These are phyloP conservation scores for Trichosporon sp. DNA, from an alignment of 1,284 basidiomycete genomes.

Conservation along the genomic window DNA sequence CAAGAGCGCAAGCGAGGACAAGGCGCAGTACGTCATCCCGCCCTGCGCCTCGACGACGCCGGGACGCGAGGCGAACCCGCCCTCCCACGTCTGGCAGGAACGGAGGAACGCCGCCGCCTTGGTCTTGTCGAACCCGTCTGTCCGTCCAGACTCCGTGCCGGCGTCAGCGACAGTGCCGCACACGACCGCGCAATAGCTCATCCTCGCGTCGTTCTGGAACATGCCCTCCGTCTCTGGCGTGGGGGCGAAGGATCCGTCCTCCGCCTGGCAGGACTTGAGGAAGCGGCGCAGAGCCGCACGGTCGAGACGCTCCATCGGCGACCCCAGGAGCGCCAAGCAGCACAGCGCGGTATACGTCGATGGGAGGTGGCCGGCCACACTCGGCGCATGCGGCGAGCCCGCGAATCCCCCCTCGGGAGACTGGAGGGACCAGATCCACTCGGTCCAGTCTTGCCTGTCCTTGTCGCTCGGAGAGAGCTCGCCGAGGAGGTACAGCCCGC, in stretches of 20 bases:
- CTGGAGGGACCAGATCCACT: conserved; percentile 88
- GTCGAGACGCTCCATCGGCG: conserved; percentile 72
- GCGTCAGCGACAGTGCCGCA: conserved; percentile 64
- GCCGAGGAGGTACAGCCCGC: conserved; percentile 72
- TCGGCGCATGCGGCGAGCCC: conserved; percentile 70
- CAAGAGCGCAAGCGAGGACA: conserved; percentile 72
- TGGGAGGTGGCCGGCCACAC: conserved; percentile 71
- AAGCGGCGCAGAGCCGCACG: conserved; percentile 66
- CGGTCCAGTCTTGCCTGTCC: conserved; percentile 68
- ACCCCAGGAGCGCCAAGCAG: conserved; percentile 76
- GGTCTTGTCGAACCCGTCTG: conserved; percentile 41
- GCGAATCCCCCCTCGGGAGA: conserved; percentile 71
- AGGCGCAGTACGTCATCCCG: conserved; percentile 88
- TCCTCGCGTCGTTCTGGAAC: conserved; percentile 62
- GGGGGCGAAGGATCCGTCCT: conserved; percentile 82
- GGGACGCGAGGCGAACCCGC: conserved; percentile 82
- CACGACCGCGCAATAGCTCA: conserved; percentile 71
- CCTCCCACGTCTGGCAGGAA: conserved; percentile 77
- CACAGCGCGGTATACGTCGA: conserved; percentile 88
- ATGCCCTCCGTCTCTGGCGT: conserved; percentile 57
- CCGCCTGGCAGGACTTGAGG: conserved; percentile 69
- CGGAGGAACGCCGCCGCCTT: conserved; percentile 64
- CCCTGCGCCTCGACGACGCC: conserved; percentile 81
- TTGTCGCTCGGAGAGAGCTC: conserved; percentile 60
- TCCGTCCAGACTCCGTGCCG: conserved; percentile 65